These are phyloP conservation scores for Brassica juncea DNA, from an alignment of 345 rosid genomes.

Conservation along the genomic window DNA sequence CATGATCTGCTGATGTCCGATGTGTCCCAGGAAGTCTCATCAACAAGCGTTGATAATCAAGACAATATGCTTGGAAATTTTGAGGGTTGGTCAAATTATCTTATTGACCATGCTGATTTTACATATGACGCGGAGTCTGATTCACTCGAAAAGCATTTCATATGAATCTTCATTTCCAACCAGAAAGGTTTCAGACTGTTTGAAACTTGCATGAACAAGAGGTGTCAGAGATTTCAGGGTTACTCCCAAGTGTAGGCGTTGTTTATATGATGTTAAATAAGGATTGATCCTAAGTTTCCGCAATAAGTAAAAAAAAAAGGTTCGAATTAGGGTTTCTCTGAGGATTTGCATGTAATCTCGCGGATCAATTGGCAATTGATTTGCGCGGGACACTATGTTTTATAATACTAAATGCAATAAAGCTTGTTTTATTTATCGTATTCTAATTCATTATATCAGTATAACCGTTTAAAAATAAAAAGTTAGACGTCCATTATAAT, in stretches of 20 bases:
- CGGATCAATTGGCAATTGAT: constrained; percentile 29
- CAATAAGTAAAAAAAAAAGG: neutral
- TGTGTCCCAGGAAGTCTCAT: constrained; percentile 39
- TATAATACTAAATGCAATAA: neutral
- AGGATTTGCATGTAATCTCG: constrained; percentile 23
- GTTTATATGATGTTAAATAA: neutral
- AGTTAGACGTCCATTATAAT: too few relatives aligned
- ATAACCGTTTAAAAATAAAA: too few relatives aligned
- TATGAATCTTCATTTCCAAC: constrained; percentile 14
- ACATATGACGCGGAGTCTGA: constrained; percentile 30
- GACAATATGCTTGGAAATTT: constrained; percentile 22
- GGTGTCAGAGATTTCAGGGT: neutral
- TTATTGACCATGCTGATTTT: constrained; percentile 22
- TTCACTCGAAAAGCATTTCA: neutral
- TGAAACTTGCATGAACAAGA: neutral
- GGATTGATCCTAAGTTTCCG: neutral
- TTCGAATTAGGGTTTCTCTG: constrained; percentile 18
- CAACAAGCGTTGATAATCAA: constrained; percentile 42
- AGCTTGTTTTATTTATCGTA: neutral
- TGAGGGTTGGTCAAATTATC: constrained; percentile 37
- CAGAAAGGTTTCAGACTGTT: constrained; percentile 6
- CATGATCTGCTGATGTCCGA: constrained; percentile 25
- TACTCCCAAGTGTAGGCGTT: neutral
- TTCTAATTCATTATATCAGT: neutral
- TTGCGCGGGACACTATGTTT: constrained; percentile 6